Conservation (phyloP, 2,329 filamentous ascomycete species). For the Chaetomiaceae sp. region DNA sequence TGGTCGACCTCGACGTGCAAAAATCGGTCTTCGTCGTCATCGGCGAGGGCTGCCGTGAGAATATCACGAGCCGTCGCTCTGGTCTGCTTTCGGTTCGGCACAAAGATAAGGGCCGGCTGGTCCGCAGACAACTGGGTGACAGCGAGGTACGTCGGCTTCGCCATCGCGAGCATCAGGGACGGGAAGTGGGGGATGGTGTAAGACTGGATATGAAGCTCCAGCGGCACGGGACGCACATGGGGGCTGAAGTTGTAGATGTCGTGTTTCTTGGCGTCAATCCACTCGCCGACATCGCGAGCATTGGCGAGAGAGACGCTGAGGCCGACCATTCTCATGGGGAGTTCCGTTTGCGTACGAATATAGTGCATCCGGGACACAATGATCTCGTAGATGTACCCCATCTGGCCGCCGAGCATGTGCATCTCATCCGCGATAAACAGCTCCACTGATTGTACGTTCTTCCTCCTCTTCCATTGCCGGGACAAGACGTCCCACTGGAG, state of each 20-base stretch:
- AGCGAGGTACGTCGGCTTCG: constrained; percentile 84
- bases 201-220: constrained; percentile 92
- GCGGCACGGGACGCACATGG: constrained; percentile 77
- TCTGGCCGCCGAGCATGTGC: constrained; percentile 82
- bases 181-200: constrained; percentile 96
- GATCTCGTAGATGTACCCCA: constrained; percentile 89
- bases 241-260: constrained; percentile 99
- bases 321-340: constrained; percentile 80
- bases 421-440: constrained; percentile 94
- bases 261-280: constrained; percentile 96
- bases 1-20: constrained; percentile 79
- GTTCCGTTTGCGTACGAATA: constrained; percentile 82
- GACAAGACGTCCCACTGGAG: constrained; percentile 95
- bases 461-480: constrained; percentile 91
- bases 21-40: constrained; percentile 92
- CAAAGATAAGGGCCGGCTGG: constrained; percentile 87
- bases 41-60: constrained; percentile 78
- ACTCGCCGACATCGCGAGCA: constrained; percentile 89
- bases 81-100: constrained; percentile 90
- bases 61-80: constrained; percentile 82
- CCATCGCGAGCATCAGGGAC: constrained; percentile 97
- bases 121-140: constrained; percentile 83
- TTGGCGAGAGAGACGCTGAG: constrained; percentile 90
- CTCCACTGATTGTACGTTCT: constrained; percentile 86
- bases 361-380: constrained; percentile 98